Evolutionary conservation across 192 early-diverging fungal species (phyloP).

Genomic region (Coemansia sp.): DNA sequence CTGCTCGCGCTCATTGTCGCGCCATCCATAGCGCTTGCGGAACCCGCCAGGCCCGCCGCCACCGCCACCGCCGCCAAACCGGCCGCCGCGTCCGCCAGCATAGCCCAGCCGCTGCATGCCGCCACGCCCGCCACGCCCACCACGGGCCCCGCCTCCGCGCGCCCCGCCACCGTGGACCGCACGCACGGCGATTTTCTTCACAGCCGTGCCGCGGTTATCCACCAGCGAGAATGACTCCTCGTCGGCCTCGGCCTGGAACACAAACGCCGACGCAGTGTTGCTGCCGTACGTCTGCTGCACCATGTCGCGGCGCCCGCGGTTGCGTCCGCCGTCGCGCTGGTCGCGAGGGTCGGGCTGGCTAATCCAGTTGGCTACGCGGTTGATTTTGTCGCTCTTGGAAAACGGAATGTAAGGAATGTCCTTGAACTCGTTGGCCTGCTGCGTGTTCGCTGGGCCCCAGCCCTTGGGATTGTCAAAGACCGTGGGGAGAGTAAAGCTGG

Average conservation of each 20-base stretch:
- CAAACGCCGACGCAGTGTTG: conserved; percentile 81
- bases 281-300: conserved; percentile 83
- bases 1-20: conserved; percentile 62
- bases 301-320: conserved; percentile 49
- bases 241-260: conserved; percentile 88
- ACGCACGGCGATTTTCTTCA: conserved; percentile 32
- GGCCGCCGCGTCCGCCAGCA: conserved; percentile 52
- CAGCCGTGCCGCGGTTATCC: conserved; percentile 37
- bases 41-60: conserved; percentile 42
- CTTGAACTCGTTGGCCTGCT: conserved; percentile 65
- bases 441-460: conserved; percentile 81
- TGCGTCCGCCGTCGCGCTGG: conserved; percentile 52
- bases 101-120: conserved; percentile 46
- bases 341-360: conserved; percentile 67
- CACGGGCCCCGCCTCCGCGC: conserved; percentile 31
- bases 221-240: conserved; percentile 96
- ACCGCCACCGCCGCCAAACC: conserved; percentile 43
- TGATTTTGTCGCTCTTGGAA: conserved; percentile 94
- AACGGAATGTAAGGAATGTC: conserved; percentile 96
- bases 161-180: conserved; percentile 29
- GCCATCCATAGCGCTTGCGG: conserved; percentile 45
- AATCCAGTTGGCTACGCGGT: conserved; percentile 94
- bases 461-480: conserved; percentile 83
- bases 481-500: conserved; percentile 75
- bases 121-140: conserved; percentile 39